Evolutionary conservation across 805 yeast genomes (phyloP), one percentile per base, ranked within the genome.

Genomic region (Yueomyces sp.): DNA sequence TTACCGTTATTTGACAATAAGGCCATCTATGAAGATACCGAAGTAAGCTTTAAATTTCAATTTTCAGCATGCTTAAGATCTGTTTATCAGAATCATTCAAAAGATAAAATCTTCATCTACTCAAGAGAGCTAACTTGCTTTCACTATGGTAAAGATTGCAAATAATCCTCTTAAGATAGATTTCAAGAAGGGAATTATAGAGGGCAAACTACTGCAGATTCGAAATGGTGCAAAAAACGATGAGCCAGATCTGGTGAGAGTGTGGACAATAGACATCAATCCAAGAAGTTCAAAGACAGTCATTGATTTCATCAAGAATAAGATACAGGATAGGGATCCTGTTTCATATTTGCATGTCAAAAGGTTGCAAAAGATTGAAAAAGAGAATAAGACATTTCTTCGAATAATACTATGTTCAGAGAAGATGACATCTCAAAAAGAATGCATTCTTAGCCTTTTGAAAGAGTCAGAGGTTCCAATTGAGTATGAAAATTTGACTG

Each of bases 181-280:
- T 52, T 67, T 66, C 34, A 58, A 60, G 31, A 62, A 59, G n/a
- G 66, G 79, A 3, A 55, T 71, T 0, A 52, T 77, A 1, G 70
- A 70, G 43, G 68, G 63, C 3, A 50, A 55, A n/a, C 58, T 77
- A 9, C 60, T 68, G 42, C 81, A 77, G 50, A 55, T 77, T 4
- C 58, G 67, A 44, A 54, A 58, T 40, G 45, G 41, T 4, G 45
- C 42, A 4, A 42, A 45, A 9, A 41, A 49, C 1, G 51, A 57
- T 40, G 52, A 45, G 5, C 58, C 67, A 12, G 46, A 51, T 2
- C 49, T 62, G n/a, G 54, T 63, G 1, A 45, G 54, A 1, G 75
- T 68, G 2, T 77, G 81, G 81, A 58, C 68, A 32, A 68, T 77
- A 42, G 65, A 62, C 28, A 67, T 76, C 19, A 44, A 51, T 2